Evolutionary conservation across 805 yeast species (phyloP), one percentile per base, ranked within the genome.

Genomic region (Candida saitoana): DNA sequence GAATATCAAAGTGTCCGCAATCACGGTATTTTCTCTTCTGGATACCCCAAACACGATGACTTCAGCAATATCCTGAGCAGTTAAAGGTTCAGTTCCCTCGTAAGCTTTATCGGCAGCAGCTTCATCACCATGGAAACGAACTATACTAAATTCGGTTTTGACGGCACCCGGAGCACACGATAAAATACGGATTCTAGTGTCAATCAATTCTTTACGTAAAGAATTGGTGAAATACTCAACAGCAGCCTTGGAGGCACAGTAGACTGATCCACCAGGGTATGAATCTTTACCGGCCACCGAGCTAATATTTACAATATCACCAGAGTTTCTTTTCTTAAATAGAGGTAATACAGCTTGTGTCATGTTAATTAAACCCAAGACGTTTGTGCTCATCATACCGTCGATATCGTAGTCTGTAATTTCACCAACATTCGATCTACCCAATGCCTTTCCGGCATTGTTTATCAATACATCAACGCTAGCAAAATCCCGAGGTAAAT

Each of bases 111-210:
- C 57, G 18, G 71, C 70, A 11, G 51, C 47, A 5, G 50, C 49
- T 37, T 48, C 36, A 43, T 65, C 69, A 25, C 71, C 71, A 20
- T 57, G 45, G 48, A 54, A 59, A 39, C 72, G 56, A 30, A 66
- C 67, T 30, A 59, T 42, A 15, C 66, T 59, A 41, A 67, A 67
- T 49, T 67, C 72, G 18, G 72, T 66, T 44, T 57, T 57, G 3
- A 67, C 72, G 9, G 67, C 68, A 43, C 72, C 72, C 2, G 71
- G 71, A 44, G 62, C 67, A 17, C 66, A 64, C 51, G 66, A 71
- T 48, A 66, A 43, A 12, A 67, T 67, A 42, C 72, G 55, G 38
- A 67, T 62, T 16, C 49, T 52, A 14, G 71, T 65, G 48, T 51
- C 52, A 42, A 67, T 60, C 44, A 60, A 51, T 46, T 67, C 72